These are phyloP conservation scores for Entomortierella beljakovae DNA, from an alignment of 192 early-diverging fungal genomes.

Conservation along the genomic window DNA sequence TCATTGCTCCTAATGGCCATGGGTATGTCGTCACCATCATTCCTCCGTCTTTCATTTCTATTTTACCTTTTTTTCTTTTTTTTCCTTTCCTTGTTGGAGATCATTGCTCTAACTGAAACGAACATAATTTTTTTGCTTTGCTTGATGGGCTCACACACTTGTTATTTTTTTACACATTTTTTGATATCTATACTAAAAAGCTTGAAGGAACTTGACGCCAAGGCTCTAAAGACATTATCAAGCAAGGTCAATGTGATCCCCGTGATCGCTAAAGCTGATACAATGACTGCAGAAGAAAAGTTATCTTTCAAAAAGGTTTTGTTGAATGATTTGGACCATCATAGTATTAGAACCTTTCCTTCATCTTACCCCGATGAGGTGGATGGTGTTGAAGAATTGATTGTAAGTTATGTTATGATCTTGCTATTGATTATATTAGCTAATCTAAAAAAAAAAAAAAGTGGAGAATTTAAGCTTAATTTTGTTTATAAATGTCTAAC, in stretches of 20 bases:
- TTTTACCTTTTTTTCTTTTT: not conserved
- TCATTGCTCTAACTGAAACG: not conserved
- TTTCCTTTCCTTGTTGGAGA: not conserved
- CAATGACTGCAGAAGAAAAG: constrained; percentile 73
- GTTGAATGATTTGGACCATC: constrained; percentile 67
- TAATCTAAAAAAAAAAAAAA: not conserved
- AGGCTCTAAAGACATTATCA: constrained; percentile 73
- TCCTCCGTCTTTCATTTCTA: not conserved
- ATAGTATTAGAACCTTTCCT: constrained; percentile 77
- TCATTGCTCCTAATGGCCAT: constrained; percentile 95
- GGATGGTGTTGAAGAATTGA: constrained; percentile 68
- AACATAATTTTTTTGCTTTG: not conserved
- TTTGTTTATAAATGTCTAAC: no score
- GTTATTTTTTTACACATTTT: not conserved
- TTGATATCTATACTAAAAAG: constrained; percentile 9
- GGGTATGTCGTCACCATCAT: constrained; percentile 56
- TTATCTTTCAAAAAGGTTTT: constrained; percentile 71
- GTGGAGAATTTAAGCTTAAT: not conserved
- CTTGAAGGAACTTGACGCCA: constrained; percentile 66
- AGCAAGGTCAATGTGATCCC: constrained; percentile 84
- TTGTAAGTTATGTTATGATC: constrained; percentile 49
- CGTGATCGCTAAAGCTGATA: constrained; percentile 84
- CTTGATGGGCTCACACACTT: constrained; percentile 2
- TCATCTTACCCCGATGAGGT: constrained; percentile 73
- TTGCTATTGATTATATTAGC: not conserved